These are phyloP conservation scores for Globisporangium spiculum DNA, from an alignment of 352 stramenopile species.

Conservation along the genomic window DNA sequence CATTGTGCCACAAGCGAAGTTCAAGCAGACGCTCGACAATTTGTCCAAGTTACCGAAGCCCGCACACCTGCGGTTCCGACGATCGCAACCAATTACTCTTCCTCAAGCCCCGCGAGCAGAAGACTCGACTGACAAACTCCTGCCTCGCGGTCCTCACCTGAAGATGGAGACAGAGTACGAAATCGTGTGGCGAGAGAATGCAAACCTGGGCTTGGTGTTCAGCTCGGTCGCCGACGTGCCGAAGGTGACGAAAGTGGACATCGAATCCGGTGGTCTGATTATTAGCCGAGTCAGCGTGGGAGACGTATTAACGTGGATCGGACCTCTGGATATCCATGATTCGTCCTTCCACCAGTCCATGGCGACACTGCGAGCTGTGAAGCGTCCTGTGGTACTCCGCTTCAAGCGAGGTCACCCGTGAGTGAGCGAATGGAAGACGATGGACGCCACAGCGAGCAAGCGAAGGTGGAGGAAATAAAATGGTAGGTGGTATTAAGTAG, in stretches of 20 bases:
- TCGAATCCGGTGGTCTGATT: conserved; percentile 68
- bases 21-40: conserved; percentile 78
- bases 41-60: conserved; percentile 69
- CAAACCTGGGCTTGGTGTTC: conserved; percentile 82
- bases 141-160: conserved; percentile 53
- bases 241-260: conserved; percentile 81
- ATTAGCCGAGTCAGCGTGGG: conserved; percentile 71
- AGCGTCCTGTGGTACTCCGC: conserved; percentile 77
- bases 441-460: conserved; percentile 11
- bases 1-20: conserved; percentile 71
- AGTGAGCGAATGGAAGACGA: background rate
- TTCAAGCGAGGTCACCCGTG: conserved; percentile 54
- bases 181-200: conserved; percentile 81
- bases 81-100: conserved; percentile 33
- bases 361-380: conserved; percentile 75
- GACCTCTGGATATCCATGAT: conserved; percentile 68
- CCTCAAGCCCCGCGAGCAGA: conserved; percentile 24
- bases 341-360: conserved; percentile 86
- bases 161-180: conserved; percentile 75
- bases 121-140: conserved; percentile 35
- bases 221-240: conserved; percentile 73
- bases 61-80: conserved; percentile 61
- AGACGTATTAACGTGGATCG: conserved; percentile 78
- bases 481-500: conserved; percentile 20
- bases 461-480: conserved; percentile 8